Evolutionary conservation across 169 alveolate species (phyloP).

Genomic region (Plasmodium ovale): DNA sequence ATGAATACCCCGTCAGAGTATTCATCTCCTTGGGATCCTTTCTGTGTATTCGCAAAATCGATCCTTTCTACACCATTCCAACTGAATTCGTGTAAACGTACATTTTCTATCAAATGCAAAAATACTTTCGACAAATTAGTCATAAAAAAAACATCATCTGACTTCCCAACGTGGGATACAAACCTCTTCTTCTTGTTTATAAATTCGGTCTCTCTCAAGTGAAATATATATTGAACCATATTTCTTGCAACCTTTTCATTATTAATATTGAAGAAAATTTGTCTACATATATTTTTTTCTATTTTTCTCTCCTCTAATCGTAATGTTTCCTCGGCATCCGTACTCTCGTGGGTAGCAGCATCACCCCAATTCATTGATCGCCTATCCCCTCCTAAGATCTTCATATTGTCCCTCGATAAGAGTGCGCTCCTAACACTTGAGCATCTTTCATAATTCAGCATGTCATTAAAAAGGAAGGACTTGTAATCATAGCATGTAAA

Average conservation of each 20-base stretch:
- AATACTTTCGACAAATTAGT: constrained; percentile 11
- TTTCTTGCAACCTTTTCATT: neutral
- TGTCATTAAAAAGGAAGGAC: constrained; percentile 6
- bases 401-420: neutral
- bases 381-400: neutral
- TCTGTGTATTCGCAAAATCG: neutral
- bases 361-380: neutral
- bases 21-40: too few relatives aligned
- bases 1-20: constrained; percentile 10
- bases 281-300: constrained; percentile 21
- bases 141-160: constrained; percentile 22
- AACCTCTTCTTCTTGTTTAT: neutral
- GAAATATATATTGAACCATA: constrained; percentile 10
- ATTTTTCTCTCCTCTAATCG: neutral
- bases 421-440: neutral
- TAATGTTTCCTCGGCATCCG: neutral
- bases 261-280: constrained; percentile 23
- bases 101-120: neutral
- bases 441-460: constrained; percentile 13
- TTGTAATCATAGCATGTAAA: constrained; percentile 20
- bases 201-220: neutral
- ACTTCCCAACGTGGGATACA: neutral
- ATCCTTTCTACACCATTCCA: too few relatives aligned
- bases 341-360: neutral
- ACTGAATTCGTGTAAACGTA: neutral